Evolutionary conservation across 2,329 filamentous ascomycete genomes (phyloP), one percentile per base, ranked within the genome.

Genomic region (Davidsoniella eucalypti): DNA sequence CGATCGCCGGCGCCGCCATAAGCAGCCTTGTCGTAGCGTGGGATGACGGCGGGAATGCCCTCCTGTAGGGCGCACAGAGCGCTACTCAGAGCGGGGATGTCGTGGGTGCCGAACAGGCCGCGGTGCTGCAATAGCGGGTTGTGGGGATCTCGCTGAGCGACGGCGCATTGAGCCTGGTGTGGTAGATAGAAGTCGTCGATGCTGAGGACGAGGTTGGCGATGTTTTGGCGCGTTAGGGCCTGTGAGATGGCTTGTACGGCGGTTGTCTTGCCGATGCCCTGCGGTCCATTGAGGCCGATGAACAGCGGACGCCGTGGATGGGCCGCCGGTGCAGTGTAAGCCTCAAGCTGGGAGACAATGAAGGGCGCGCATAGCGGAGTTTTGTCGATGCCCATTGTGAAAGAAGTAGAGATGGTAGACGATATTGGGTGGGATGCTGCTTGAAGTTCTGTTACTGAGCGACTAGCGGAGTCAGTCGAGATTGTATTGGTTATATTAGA

Each of bases 241-340:
- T 69, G 61, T 56, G 78, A 73, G 41, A 94, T 73, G 4, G 75
- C 71, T 37, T 72, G 72, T 37, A 88, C 87, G 58, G 94, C 74
- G 10, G 88, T 93, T 3, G 88, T 93, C 69, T 96, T 95, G 57
- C 90, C 90, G 37, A 85, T 82, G 54, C 90, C 90, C 66, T 95
- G 90, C 25, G 94, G 78, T 54, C 88, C 90, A 58, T 93, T 94
- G 58, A 96, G 74, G 44, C 87, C 90, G 55, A 95, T 73, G 62
- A 94, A 78, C 64, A 94, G 84, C 25, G 87, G 87, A 17, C 72
- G 73, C 58, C 56, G 50, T 55, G 64, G 61, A 65, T 61, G 54
- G 42, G 36, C 39, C 38, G 36, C 21, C 3, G 48, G 33, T 3
- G 47, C 17, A 9, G 29, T 37, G 37, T 52, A 38, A 46, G 49